A percentile compares a stretch with the other conserved stretches of the same genome.
These are phyloP conservation scores for Phytophthora uliginosa DNA, from an alignment of 352 stramenopile genomes.

Conservation along the genomic window DNA sequence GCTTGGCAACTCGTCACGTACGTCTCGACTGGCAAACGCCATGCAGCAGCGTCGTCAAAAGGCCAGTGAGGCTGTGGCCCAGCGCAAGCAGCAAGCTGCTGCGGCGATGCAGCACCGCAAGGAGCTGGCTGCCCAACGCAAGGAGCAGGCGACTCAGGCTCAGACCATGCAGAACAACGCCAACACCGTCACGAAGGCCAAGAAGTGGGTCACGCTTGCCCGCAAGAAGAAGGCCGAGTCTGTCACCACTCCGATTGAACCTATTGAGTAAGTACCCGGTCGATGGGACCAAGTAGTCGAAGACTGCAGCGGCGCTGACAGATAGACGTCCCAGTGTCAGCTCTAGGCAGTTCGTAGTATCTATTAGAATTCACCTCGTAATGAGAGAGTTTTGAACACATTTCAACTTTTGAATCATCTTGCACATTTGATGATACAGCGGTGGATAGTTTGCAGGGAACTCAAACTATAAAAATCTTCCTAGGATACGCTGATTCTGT, in stretches of 20 bases:
- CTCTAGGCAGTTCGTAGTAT: slow-evolving; percentile 28
- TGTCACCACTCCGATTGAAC: slow-evolving; percentile 35
- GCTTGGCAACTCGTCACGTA: slow-evolving; percentile 38
- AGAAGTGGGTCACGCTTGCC: slow-evolving; percentile 41
- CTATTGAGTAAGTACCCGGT: slow-evolving; percentile 29
- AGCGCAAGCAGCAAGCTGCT: slow-evolving; percentile 40
- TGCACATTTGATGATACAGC: too few species aligned
- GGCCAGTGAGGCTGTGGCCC: slow-evolving; percentile 39
- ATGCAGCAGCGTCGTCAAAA: slow-evolving; percentile 49
- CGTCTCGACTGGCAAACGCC: slow-evolving; percentile 36
- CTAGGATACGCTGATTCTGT: not conserved
- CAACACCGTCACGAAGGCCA: slow-evolving; percentile 38
- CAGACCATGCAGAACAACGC: slow-evolving; percentile 22
- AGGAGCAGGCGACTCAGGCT: slow-evolving; percentile 9
- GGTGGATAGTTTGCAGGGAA: too few species aligned
- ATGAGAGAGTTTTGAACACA: slow-evolving; percentile 30
- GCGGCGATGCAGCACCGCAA: slow-evolving; percentile 38
- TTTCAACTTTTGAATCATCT: not conserved
- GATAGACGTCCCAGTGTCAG: slow-evolving; percentile 24
- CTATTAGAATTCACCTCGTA: slow-evolving; percentile 40
- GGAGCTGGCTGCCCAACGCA: slow-evolving; percentile 22
- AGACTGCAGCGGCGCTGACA: slow-evolving; percentile 15
- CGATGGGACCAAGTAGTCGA: slow-evolving; percentile 2
- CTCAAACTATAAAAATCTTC: not conserved
- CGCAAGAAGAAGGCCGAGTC: slow-evolving; percentile 36